phyloP scores from a whole-genome alignment of 1,284 basidiomycete species.

The Anthracocystis panici-leucophaei region DNA sequence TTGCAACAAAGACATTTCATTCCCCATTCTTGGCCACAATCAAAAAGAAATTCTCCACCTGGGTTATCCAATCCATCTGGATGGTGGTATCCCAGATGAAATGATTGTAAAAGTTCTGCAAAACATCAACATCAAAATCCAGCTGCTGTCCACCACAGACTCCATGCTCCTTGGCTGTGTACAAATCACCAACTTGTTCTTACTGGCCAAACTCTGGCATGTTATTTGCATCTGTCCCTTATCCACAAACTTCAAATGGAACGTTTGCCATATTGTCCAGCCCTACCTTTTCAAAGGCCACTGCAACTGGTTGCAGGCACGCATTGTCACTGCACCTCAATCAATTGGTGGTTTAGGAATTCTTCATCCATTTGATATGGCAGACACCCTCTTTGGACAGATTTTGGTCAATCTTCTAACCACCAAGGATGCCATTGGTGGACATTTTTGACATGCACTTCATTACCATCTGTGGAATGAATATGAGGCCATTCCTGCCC shows the following conservation, averaged over 20 bases:
- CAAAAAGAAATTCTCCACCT: slow-evolving; percentile 3
- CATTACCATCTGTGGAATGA: slow-evolving; percentile 1
- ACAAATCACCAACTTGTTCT: slow-evolving; percentile 16
- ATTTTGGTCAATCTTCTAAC: slow-evolving; percentile 5
- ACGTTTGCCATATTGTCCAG: neutral
- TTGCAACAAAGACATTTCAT: slow-evolving; percentile 5
- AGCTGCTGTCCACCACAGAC: neutral
- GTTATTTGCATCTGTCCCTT: slow-evolving; percentile 10
- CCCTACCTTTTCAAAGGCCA: too few species aligned
- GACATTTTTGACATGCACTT: too few species aligned
- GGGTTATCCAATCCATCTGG: slow-evolving; percentile 10
- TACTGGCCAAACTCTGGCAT: slow-evolving; percentile 16
- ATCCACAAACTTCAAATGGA: neutral
- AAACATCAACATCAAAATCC: slow-evolving; percentile 5
- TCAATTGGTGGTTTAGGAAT: slow-evolving; percentile 6
- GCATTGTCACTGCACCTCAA: slow-evolving; percentile 6
- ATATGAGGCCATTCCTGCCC: slow-evolving; percentile 11
- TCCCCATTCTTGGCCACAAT: neutral
- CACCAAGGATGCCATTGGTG: neutral
- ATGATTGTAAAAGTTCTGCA: neutral
- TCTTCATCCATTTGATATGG: slow-evolving; percentile 6
- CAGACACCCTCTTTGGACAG: slow-evolving; percentile 9
- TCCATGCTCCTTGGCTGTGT: slow-evolving; percentile 5
- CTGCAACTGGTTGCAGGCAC: slow-evolving; percentile 2
- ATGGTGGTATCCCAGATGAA: slow-evolving; percentile 5